These are phyloP conservation scores for Pelargonium myrrhifolium DNA, from an alignment of 441 rosid genomes.

Conservation along the genomic window DNA sequence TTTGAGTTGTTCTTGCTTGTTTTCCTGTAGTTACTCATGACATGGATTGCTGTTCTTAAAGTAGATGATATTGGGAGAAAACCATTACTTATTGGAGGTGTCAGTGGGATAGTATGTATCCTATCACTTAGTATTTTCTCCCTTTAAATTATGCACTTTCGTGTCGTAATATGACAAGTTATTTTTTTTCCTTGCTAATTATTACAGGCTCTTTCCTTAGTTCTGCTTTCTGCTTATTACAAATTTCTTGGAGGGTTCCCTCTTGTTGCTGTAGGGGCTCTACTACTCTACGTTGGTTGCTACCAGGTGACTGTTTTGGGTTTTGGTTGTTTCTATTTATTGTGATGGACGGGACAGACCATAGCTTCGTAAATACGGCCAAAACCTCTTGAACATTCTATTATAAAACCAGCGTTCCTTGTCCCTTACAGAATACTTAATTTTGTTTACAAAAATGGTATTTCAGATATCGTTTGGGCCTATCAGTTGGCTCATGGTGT, in stretches of 20 bases:
- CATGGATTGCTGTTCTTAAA: conserved; percentile 83
- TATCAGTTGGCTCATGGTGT: conserved; percentile 98
- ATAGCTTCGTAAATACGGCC: too few species aligned
- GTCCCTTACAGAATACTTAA: neutral
- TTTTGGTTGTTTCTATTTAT: conserved; percentile 8
- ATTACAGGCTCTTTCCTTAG: conserved; percentile 63
- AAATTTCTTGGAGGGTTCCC: conserved; percentile 73
- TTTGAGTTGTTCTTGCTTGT: conserved; percentile 15
- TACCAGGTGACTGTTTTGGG: conserved; percentile 58
- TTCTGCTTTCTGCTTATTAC: conserved; percentile 84
- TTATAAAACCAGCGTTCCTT: neutral
- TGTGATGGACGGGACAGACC: neutral
- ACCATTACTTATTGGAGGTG: conserved; percentile 88
- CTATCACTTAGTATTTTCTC: conserved; percentile 7
- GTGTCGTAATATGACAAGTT: conserved; percentile 2
- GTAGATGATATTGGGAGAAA: conserved; percentile 96
- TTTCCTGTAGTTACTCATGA: conserved; percentile 65
- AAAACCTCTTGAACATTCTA: too few species aligned
- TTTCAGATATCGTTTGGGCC: conserved; percentile 87
- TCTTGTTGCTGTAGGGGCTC: conserved; percentile 66
- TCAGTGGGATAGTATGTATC: conserved; percentile 72
- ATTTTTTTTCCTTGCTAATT: conserved; percentile 16
- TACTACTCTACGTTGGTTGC: conserved; percentile 91
- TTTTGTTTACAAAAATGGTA: neutral
- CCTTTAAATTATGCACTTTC: neutral